A percentile compares a stretch with the other conserved stretches of the same genome.
Evolutionary conservation across 345 rosid genomes (phyloP).

Genomic region (Aurinia saxatilis): DNA sequence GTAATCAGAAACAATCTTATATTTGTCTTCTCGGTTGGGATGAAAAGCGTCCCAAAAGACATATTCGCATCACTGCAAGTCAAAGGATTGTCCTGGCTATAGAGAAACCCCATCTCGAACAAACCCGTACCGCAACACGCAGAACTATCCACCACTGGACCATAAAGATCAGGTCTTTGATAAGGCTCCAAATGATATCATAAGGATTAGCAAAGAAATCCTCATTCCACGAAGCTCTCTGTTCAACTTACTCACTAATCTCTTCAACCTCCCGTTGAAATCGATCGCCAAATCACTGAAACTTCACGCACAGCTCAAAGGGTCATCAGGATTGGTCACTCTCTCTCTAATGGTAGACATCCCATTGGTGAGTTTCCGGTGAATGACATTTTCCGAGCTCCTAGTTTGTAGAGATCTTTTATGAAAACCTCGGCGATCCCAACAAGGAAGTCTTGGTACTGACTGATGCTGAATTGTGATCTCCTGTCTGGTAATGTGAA

Average conservation of each 20-base stretch:
- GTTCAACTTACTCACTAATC: conserved; percentile 26
- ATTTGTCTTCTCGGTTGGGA: conserved; percentile 26
- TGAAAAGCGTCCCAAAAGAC: conserved; percentile 44
- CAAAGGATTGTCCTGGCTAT: conserved; percentile 27
- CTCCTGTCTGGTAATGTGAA: conserved; percentile 35
- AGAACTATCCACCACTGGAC: conserved; percentile 41
- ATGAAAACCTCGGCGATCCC: conserved; percentile 36
- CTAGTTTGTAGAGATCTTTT: conserved; percentile 41
- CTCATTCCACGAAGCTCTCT: conserved; percentile 37
- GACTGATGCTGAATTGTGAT: conserved; percentile 39
- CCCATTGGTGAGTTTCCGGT: conserved; percentile 68
- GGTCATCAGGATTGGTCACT: conserved; percentile 31
- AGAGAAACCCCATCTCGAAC: conserved; percentile 61
- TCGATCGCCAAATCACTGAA: conserved; percentile 44
- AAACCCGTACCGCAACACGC: conserved; percentile 63
- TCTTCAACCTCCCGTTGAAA: conserved; percentile 43
- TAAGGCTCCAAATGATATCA: conserved; percentile 31
- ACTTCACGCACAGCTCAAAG: conserved; percentile 25
- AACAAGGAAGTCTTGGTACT: conserved; percentile 46
- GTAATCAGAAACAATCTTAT: conserved; percentile 26
- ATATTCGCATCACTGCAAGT: conserved; percentile 55
- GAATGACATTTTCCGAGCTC: conserved; percentile 52
- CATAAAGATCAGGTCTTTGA: conserved; percentile 37
- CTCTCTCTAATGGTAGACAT: conserved; percentile 53
- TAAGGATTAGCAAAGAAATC: conserved; percentile 41